Base-by-base conservation (phyloP, 164 flowering plant genomes). In the Dillenia suffruticosa region DNA sequence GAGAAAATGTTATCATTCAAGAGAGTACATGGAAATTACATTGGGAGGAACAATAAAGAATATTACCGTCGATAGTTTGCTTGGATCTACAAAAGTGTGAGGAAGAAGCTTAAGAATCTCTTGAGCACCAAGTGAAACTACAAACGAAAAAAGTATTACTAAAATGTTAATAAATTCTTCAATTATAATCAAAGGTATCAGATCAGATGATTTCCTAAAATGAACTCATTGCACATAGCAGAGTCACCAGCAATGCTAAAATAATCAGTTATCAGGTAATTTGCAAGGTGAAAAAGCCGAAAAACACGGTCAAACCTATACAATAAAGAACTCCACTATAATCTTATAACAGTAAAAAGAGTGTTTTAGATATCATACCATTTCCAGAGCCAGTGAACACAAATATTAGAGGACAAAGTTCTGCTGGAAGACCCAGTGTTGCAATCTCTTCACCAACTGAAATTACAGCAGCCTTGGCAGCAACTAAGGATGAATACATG, bases 31-130 rank as follows among this genome's bases (percentile, higher is more conserved):
- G 22, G 22, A 19, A 19, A 19, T 19, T 19, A 19, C 22, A 1
- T 19, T 19, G 22, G 22, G 22, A 19, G 22, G 22, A 19, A 19
- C 22, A 19, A 1, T 19, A 19, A 19, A 19, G 22, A 19, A 19
- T 1, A 19, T 19, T 19, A 19, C 22, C 22, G 22, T 19, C 22
- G 94, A 89, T 65, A 95, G 97, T 69, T 44, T 77, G 73, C 80
- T 74, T 61, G 96, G 82, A 54, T 88, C 91, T 74, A 95, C 92
- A 73, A 84, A 90, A 66, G 84, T 76, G 74, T 95, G 98, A 74
- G 99, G 99, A 70, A 95, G 93, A 60, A 95, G 97, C 81, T 87
- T 95, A 68, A 95, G 90, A 26, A 95, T 88, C 72, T 95, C 99
- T 64, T 87, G 92, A 44, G 98, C 97, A 16, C 98, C 99, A 61